Evolutionary conservation across 1,284 basidiomycete species (phyloP).

Genomic region (Tilletia caries): DNA sequence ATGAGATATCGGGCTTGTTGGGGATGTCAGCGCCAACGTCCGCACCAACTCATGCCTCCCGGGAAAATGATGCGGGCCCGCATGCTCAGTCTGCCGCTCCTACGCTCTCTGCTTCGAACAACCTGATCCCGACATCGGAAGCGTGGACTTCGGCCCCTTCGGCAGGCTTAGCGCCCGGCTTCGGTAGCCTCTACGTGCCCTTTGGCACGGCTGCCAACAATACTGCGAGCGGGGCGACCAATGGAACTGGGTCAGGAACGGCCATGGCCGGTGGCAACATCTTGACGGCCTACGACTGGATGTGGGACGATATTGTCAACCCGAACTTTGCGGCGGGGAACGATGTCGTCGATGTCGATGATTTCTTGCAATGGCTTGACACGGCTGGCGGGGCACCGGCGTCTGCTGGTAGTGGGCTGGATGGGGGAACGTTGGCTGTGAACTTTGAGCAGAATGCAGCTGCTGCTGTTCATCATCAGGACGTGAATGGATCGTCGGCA

Average conservation of each 20-base stretch:
- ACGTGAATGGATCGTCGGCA: too few relatives aligned
- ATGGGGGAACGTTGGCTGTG: not conserved
- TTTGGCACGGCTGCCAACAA: not conserved
- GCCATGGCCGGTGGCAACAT: not conserved
- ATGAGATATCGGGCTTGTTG: not conserved
- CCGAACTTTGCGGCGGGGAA: slow-evolving; percentile 7
- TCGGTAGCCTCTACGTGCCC: not conserved
- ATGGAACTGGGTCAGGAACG: not conserved
- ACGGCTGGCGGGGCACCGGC: not conserved
- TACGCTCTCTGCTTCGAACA: not conserved
- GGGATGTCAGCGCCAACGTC: not conserved
- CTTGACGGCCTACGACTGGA: slow-evolving; percentile 9
- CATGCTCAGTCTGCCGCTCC: not conserved
- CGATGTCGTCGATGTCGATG: slow-evolving; percentile 6
- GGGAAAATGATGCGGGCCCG: not conserved
- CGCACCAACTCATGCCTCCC: not conserved
- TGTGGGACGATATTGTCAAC: slow-evolving; percentile 12
- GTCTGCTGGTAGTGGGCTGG: not conserved
- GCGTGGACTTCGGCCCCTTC: not conserved
- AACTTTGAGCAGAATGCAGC: not conserved
- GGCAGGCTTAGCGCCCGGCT: not conserved
- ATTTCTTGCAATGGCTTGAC: slow-evolving; percentile 10
- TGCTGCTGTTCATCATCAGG: too few relatives aligned
- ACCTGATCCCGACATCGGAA: not conserved
- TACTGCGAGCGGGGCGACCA: not conserved